Evolutionary conservation across 805 yeast genomes (phyloP).

Genomic region (Candida sithepensis): DNA sequence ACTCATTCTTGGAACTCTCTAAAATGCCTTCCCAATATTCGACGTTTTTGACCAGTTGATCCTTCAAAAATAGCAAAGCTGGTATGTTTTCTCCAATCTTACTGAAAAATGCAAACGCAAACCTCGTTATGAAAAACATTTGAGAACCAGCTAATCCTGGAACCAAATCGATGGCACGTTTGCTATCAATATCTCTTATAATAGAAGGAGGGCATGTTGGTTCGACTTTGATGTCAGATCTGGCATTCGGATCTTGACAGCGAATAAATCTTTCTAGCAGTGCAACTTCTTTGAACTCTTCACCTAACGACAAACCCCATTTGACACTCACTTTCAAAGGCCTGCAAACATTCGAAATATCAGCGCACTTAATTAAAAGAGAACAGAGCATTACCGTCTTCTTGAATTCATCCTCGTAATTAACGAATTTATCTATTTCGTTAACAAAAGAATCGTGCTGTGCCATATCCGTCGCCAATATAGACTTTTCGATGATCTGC

Average conservation of each 20-base stretch:
- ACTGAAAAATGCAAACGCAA: slow-evolving; percentile 73
- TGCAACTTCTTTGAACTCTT: slow-evolving; percentile 72
- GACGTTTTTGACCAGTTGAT: slow-evolving; percentile 51
- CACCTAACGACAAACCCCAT: slow-evolving; percentile 80
- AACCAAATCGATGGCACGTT: slow-evolving; percentile 41
- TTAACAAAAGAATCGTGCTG: slow-evolving; percentile 70
- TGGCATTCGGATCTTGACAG: slow-evolving; percentile 4
- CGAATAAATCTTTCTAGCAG: slow-evolving; percentile 39
- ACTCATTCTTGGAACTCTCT: background rate
- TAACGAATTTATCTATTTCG: slow-evolving; percentile 39
- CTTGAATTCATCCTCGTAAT: slow-evolving; percentile 22
- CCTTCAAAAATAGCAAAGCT: slow-evolving; percentile 51
- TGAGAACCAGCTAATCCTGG: slow-evolving; percentile 67
- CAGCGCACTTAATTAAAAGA: slow-evolving; percentile 87
- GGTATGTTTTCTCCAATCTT: slow-evolving; percentile 62
- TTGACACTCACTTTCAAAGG: slow-evolving; percentile 70
- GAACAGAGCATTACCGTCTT: slow-evolving; percentile 47
- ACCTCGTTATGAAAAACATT: slow-evolving; percentile 75
- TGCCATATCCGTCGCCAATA: slow-evolving; percentile 93
- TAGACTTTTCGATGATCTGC: slow-evolving; percentile 21
- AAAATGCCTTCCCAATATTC: slow-evolving; percentile 46
- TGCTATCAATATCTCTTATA: slow-evolving; percentile 31
- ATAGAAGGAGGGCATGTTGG: slow-evolving; percentile 14
- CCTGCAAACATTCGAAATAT: slow-evolving; percentile 88
- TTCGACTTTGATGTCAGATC: slow-evolving; percentile 7